Base-by-base conservation (phyloP, 164 flowering plant species). In the Vitis amurensis region DNA sequence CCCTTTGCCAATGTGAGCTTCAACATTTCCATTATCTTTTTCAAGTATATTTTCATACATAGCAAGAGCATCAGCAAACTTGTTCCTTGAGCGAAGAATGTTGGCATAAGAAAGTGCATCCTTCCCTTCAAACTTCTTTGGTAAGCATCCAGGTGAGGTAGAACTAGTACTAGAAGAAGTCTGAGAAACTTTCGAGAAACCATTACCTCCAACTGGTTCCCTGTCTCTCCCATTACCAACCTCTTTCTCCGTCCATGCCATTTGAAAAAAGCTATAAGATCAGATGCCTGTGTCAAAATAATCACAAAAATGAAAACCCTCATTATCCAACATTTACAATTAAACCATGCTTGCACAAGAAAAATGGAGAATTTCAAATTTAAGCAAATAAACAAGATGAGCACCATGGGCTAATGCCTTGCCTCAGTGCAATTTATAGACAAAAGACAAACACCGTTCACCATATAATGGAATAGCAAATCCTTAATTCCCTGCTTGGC, bases 1-100 rank as follows among this genome's bases (percentile, higher is more conserved):
- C 47, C 99, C 99, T 78, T 91, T 96, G 16, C 99, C 99, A 60
- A 96, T 87, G 66, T 82, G 82, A 76, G 97, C 98, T 70, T 96
- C 99, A 62, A 89, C 92, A 79, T 85, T 87, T 51, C 71, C 76
- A 71, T 64, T 68, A 73, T 96, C 98, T 77, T 86, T 87, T 77
- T 87, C 95, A 59, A 96, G 48, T 7, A 89, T 64, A 68, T 75
- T 79, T 77, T 91, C 97, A 64, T 96, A 96, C 2, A 92, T 70
- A 16, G 84, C 81, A 71, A 91, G 92, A 47, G 99, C 98, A 71
- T 93, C 99, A 8, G 72, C 88, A 83, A 91, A 96, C 76, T 96
- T 96, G 80, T 92, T 96, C 76, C 99, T 85, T 1, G 90, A 86
- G 5, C 98, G 91, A 53, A 96, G 94, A 80, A 92, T 89, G 72